These are phyloP conservation scores for Candida sanyaensis DNA, from an alignment of 1,139 yeast genomes.

Conservation along the genomic window DNA sequence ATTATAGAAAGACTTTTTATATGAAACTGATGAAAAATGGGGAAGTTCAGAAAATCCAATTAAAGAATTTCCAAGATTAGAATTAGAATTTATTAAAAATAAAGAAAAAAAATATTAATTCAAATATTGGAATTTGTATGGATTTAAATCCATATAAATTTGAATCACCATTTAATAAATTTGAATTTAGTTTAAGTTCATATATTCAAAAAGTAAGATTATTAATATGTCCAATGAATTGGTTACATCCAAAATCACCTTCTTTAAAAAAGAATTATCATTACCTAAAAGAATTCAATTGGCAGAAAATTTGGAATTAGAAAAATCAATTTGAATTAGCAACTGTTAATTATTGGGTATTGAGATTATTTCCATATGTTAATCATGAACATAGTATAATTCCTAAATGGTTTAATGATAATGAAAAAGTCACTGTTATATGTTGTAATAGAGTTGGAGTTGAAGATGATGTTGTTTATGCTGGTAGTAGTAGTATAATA, in stretches of 20 bases:
- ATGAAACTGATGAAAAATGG: slow-evolving; percentile 80
- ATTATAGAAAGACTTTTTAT: slow-evolving; percentile 78
- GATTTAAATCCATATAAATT: slow-evolving; percentile 88
- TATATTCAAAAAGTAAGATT: slow-evolving; percentile 49
- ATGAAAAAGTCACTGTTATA: slow-evolving; percentile 37
- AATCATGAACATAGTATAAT: slow-evolving; percentile 36
- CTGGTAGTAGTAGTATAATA: slow-evolving; percentile 66
- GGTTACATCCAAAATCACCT: slow-evolving; percentile 68
- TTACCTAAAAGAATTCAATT: slow-evolving; percentile 1
- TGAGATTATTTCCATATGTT: slow-evolving; percentile 68
- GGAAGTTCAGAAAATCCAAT: slow-evolving; percentile 73
- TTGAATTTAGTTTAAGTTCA: slow-evolving; percentile 68
- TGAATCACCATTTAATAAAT: slow-evolving; percentile 71
- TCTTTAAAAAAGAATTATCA: slow-evolving; percentile 21
- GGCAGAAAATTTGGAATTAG: slow-evolving; percentile 5
- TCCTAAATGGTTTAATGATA: slow-evolving; percentile 20
- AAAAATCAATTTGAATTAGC: slow-evolving; percentile 21
- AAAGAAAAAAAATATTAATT: slow-evolving; percentile 21
- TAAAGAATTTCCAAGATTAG: slow-evolving; percentile 46
- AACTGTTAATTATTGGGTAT: slow-evolving; percentile 62
- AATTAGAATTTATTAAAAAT: slow-evolving; percentile 26
- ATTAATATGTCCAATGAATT: slow-evolving; percentile 82
- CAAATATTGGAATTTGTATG: slow-evolving; percentile 91
- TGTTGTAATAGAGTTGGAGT: slow-evolving; percentile 75
- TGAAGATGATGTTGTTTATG: slow-evolving; percentile 70